Base-by-base conservation (phyloP, 2,329 filamentous ascomycete species). In the Colletotrichum sp. region DNA sequence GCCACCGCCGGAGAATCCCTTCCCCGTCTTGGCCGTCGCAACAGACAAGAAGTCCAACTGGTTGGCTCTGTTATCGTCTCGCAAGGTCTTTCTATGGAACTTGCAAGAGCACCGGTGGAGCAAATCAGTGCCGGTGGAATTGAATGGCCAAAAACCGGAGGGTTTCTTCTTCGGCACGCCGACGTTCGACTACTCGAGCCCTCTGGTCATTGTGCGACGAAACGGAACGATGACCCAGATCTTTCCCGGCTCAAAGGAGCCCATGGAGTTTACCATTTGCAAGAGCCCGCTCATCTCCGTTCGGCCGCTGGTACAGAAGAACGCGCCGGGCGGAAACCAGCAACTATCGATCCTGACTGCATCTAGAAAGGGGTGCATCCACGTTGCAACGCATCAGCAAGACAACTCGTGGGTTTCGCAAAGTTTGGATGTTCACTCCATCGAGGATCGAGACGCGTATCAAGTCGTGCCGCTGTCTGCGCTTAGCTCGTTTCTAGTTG, bases 141-240 rank as follows among this genome's bases (percentile, higher is more conserved):
- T 92, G 5, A 88, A 88, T 67, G 89, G 90, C 9, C 90, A 93
- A 67, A 90, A 89, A 65, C 90, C 92, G 1, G 88, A 91, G 55
- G 89, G 92, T 1, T 92, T 95, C 80, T 92, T 93, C 74, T 95
- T 96, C 79, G 88, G 88, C 0, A 84, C 87, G 7, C 83, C 83
- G 30, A 83, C 84, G 28, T 80, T 80, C 26, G 80, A 81, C 18
- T 73, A 81, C 2, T 81, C 86, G 1, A 87, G 88, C 2, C 86
- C 88, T 13, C 82, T 95, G 2, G 81, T 95, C 10, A 81, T 95
- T 9, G 88, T 95, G 7, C 91, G 91, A 44, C 89, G 90, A 18
- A 92, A 93, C 69, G 94, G 94, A 1, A 87, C 88, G 5, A 85
- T 95, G 80, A 89, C 88, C 0, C 92, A 94, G 79, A 83, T 93